Base-by-base conservation (phyloP, 148 eudicot species). In the Rheum nobile region DNA sequence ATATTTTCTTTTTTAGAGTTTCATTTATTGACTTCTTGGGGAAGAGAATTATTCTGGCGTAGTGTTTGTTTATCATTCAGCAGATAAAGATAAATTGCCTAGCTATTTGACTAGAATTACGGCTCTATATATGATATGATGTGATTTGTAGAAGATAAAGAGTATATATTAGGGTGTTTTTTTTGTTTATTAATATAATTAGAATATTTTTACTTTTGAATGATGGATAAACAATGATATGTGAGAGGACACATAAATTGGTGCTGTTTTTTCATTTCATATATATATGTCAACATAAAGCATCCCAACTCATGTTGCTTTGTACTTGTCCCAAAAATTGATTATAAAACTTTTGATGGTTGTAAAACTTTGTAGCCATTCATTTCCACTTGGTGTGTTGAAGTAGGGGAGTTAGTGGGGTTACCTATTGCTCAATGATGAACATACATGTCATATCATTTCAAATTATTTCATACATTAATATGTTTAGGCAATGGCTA, bases 341-440 rank as follows among this genome's bases (percentile, higher is more conserved):
- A 32, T 6, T 16, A 16, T 2, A 24, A 31, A 65, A 34, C 24
- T 65, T 65, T 32, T 65, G 21, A 65, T 32, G 70, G 70, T 32
- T 31, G 70, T 32, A 65, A 34, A 16, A 14, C 70, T 65, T 65
- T 65, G 70, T 65, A 65, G n/a, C 70, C 39, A 65, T 65, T 65
- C 67, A 61, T 61, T 35, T 61, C 39, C 70, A 65, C 70, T 65
- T 32, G 39, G 70, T 16, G 9, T 65, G 16, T 63, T 63, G 38
- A 16, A 32, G 39, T 31, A 65, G 35, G 28, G 35, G 19, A 28
- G 41, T 34, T 1, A 28, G 70, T 65, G 39, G 70, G 70, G 70
- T 32, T 32, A 65, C 70, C 70, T 65, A 41, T 65, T 65, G 70
- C 39, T 31, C 41, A 65, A 34, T 65, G 39, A 65, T 65, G 14